Evolutionary conservation across 192 early-diverging fungal species (phyloP), one percentile per base, ranked within the genome.

Genomic region (Coemansia sp.): DNA sequence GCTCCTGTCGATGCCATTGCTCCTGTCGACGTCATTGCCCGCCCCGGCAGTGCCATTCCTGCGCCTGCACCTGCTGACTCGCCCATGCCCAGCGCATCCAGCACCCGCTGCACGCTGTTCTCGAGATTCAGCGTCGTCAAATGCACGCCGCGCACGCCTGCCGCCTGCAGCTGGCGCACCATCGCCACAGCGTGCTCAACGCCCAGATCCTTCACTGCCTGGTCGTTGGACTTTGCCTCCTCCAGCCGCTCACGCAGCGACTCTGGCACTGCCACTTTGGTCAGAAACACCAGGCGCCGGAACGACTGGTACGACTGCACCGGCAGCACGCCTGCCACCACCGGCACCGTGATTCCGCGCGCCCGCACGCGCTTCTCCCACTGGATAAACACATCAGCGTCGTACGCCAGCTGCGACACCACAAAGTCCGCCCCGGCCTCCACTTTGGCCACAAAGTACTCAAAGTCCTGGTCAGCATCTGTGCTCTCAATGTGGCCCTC

Each of bases 61-160:
- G 21, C 21, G 21, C 21, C 21, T 21, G 21, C 21, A 21, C 21
- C 1, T 21, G 31, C 31, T 35, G 17, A 10, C 21, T 31, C 52
- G 45, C 47, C 41, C 16, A 75, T 21, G 25, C 56, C 61, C 55
- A 79, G 55, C 10, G 49, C 83, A 9, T 91, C 90, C 23, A 99
- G 74, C 56, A 98, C 91, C 9, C 98, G 74, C 38, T 92, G 83
- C 6, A 91, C 91, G 0, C 89, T 87, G 61, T 82, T 78, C 69
- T 98, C 97, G 11, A 99, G 84, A 61, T 99, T 99, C 54, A 93
- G 85, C 21, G 95, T 97, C 59, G 96, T 96, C 71, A 98, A 86
- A 67, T 99, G 97, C 83, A 97, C 93, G 3, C 90, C 92, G 11
- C 53, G 47, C 22, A 86, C 75, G 7, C 88, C 86, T 3, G 67